Base-by-base conservation (phyloP, 352 stramenopile genomes). In the Globisporangium paroecandrum region DNA sequence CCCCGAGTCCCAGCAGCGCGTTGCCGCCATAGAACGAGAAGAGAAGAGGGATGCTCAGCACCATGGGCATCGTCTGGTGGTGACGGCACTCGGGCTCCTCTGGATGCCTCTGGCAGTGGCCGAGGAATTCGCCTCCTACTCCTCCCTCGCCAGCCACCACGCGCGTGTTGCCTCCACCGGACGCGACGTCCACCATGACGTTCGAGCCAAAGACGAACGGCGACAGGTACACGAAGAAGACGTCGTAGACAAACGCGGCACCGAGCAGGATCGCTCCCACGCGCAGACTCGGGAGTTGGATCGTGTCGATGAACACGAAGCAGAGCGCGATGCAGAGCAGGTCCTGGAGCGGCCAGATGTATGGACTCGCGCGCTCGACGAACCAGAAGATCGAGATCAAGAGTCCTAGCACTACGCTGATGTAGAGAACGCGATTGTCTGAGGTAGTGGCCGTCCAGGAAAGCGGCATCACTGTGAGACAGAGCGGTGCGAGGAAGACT, bases 161-260 rank as follows among this genome's bases (percentile, higher is more conserved):
- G 41, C 15, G 41, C 41, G 85, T 22, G 83, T 81, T 41, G 79
- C 74, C n/a, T 7, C 91, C 90, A 24, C 82, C 89, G 4, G 94
- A 98, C 0, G 95, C 95, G 1, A 98, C 95, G 65, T 96, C 93
- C 56, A 98, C 87, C 95, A 99, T 99, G 54, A 99, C 88, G 57
- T 77, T 94, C 27, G 77, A 84, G 22, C 85, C 83, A 69, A 97
- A 97, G 56, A 98, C 75, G 18, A 89, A 79, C 4, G 96, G 96
- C 34, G 91, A 97, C 13, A 98, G 57, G 78, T 98, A 98, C 47
- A 98, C 94, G 77, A 98, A 98, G 73, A 98, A 99, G 54, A 99
- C 95, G 72, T 99, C 96, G 76, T 99, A 99, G 64, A 91, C 88
- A 68, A 98, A 98, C 1, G 94, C 94, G 41, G 98, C 77, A 13